Evolutionary conservation across 768 basidiomycete species (phyloP), one percentile per base, ranked within the genome.

Genomic region (Cyathus striatus): DNA sequence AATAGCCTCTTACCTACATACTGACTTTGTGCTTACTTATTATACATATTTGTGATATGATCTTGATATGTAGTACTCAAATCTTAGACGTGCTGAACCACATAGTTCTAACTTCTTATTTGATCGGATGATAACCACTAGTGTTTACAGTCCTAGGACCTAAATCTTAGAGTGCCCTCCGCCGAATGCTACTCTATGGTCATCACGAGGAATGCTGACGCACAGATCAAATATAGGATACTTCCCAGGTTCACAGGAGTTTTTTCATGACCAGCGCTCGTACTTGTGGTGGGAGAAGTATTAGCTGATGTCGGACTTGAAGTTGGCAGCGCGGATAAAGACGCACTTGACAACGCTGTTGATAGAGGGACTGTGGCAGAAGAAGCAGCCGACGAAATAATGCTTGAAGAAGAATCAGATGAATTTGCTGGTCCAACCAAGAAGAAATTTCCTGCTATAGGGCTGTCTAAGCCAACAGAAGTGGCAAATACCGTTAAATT

Each of bases 381-480:
- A 24, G 39, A 21, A 17, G 48, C 40, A 17, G 45, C 40, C 7
- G 49, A 34, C 12, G 42, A n/a, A 18, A 17, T 42, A 23, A 35
- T 38, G 37, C 36, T 48, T 4, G 46, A 17, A 17, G 50, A 33
- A 40, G 50, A 38, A 34, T 44, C 48, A 44, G 43, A 49, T 44
- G 47, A 42, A 27, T 56, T 50, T 30, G 53, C 54, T 4, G 68
- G 59, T 2, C 66, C 68, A 13, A 65, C 63, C 23, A 70, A 51
- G 55, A 73, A 73, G 52, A 64, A 73, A 36, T 63, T 70, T 24
- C 71, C 72, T 14, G 67, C 69, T 33, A 72, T 48, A 3, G 70
- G 68, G 21, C 49, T 41, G 1, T 63, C 64, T 13, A 73, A 56
- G 22, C 62, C 54, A 6, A 62, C 47, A 13, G 50, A 55, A 20